Base-by-base conservation (phyloP, 1,284 basidiomycete genomes). In the Microbotryum lychnidis-dioicae region DNA sequence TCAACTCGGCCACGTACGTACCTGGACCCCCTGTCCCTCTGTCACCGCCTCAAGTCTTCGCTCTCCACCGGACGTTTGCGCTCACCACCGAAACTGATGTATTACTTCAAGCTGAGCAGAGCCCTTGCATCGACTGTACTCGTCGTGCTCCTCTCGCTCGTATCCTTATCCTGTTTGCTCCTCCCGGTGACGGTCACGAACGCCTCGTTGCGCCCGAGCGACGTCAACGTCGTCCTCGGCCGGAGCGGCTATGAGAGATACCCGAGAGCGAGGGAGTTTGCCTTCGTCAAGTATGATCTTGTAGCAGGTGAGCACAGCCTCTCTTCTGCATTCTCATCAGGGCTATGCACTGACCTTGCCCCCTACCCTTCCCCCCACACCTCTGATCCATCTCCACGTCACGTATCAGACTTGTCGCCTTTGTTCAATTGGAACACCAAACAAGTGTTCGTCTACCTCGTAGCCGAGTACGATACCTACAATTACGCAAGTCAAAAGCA, bases 381-480 rank as follows among this genome's bases (percentile, higher is more conserved):
- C 69, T 64, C 49, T 54, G 14, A 58, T 70, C 53, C 64, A 14
- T 37, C 16, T 8, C 25, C n/a, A 16, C 20, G 70, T 55, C 58
- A 68, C 37, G 64, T 60, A 29, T 63, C 71, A 87, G 91, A 94
- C 76, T 77, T 93, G 16, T 78, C 80, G 14, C 82, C 88, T 4
- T 78, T 94, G 21, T 94, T 93, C 77, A 80, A 90, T 74, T 94
- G 91, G 89, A 94, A 94, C 74, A 94, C 91, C 14, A 94, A 94
- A 75, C 91, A 94, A 73, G 74, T 94, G 20, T 93, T 94, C 73
- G 75, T 93, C 23, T 91, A 87, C 71, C 79, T 91, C 47, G 82
- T 84, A 67, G 89, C 87, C 0, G 87, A 90, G 73, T 91, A 89
- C 71, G 80, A 79, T 47, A 87, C 84, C 60, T 74, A 79, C 1